Evolutionary conservation across 2,329 filamentous ascomycete genomes (phyloP).

Genomic region (Tolypocladium nubicola): DNA sequence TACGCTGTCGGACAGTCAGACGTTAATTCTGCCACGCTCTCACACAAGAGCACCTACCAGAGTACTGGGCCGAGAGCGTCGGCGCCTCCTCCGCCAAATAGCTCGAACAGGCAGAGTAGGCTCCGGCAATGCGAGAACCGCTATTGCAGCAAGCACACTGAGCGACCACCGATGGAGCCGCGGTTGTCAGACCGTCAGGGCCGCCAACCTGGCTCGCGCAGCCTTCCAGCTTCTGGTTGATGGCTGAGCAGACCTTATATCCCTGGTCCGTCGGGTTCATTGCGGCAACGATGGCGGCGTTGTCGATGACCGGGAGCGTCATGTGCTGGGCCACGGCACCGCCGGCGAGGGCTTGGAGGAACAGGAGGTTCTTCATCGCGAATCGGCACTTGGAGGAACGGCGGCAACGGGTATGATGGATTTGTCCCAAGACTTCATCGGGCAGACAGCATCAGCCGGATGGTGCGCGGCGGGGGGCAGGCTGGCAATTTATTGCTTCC

Average conservation of each 20-base stretch:
- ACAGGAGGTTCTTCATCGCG: constrained; percentile 13
- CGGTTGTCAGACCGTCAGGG: constrained; percentile 10
- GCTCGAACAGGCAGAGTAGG: constrained; percentile 17
- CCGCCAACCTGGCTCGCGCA: constrained; percentile 15
- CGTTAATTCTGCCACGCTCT: not conserved
- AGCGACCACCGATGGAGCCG: constrained; percentile 11
- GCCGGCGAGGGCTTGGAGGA: constrained; percentile 12
- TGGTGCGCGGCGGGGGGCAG: not conserved
- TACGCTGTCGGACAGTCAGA: constrained; percentile 10
- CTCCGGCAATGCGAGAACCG: constrained; percentile 9
- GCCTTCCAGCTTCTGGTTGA: constrained; percentile 8
- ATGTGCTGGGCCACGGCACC: constrained; percentile 15
- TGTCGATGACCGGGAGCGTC: constrained; percentile 8
- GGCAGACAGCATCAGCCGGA: not conserved
- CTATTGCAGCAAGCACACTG: constrained; percentile 18
- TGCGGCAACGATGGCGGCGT: constrained; percentile 12
- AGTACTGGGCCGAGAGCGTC: constrained; percentile 10
- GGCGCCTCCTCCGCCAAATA: constrained; percentile 15
- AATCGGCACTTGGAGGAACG: not conserved
- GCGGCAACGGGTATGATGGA: not conserved
- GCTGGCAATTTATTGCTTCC: not conserved
- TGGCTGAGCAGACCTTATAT: constrained; percentile 13
- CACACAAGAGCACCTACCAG: constrained; percentile 10
- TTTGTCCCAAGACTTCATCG: not conserved
- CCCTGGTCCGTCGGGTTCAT: constrained; percentile 12